phyloP scores from a whole-genome alignment of 768 basidiomycete genomes.

The Agaricus blazei region DNA sequence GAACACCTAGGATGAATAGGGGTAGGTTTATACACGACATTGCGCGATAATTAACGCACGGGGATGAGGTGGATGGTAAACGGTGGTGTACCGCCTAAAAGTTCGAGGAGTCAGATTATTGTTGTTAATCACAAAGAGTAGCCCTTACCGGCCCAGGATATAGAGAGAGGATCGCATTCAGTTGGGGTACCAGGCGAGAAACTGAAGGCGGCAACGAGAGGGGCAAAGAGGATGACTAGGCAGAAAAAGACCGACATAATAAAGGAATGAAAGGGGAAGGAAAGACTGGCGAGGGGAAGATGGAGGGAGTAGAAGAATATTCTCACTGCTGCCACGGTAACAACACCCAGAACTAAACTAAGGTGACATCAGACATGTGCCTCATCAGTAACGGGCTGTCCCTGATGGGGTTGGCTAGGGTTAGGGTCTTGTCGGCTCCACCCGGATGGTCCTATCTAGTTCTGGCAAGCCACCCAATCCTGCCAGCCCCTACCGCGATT shows the following conservation, averaged over 20 bases:
- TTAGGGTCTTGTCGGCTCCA: constrained; percentile 30
- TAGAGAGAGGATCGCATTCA: constrained; percentile 54
- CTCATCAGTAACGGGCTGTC: no score
- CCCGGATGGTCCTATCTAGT: constrained; percentile 34
- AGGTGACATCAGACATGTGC: background rate
- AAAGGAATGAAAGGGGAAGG: constrained; percentile 15
- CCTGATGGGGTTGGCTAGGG: constrained; percentile 11
- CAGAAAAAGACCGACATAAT: constrained; percentile 15
- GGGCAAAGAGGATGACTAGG: constrained; percentile 18
- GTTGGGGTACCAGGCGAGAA: constrained; percentile 39
- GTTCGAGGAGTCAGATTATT: background rate
- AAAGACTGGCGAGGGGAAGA: constrained; percentile 9
- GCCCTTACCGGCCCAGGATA: constrained; percentile 59
- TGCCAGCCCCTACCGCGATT: constrained; percentile 21
- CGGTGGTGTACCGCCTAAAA: constrained; percentile 55
- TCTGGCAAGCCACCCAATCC: constrained; percentile 34
- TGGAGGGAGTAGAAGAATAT: constrained; percentile 1
- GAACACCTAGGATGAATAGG: constrained; percentile 38
- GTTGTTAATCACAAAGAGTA: background rate
- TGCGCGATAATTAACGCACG: constrained; percentile 26
- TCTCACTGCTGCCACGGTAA: constrained; percentile 10
- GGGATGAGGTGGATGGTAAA: constrained; percentile 48
- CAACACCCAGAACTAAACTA: background rate
- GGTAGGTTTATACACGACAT: background rate
- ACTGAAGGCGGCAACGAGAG: constrained; percentile 36